These are phyloP conservation scores for Aciculoconidium aculeatum DNA, from an alignment of 805 yeast genomes.

Conservation along the genomic window DNA sequence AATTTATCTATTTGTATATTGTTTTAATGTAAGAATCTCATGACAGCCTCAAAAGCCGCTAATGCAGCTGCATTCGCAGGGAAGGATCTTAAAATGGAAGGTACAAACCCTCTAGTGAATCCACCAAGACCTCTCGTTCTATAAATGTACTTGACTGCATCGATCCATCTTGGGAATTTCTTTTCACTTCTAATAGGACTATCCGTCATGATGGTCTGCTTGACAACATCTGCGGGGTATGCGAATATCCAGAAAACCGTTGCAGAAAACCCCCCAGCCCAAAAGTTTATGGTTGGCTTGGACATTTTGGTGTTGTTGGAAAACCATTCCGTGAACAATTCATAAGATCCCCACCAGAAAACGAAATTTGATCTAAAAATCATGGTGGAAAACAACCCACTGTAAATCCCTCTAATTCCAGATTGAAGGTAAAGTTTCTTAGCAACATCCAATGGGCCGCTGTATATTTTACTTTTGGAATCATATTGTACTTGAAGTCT, in stretches of 20 bases:
- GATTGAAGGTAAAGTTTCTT: constrained; percentile 48
- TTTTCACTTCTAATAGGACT: constrained; percentile 57
- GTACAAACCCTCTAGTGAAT: constrained; percentile 75
- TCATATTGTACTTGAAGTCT: constrained; percentile 87
- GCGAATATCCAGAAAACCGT: constrained; percentile 86
- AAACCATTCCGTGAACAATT: constrained; percentile 66
- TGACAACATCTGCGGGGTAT: constrained; percentile 83
- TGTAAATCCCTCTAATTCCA: constrained; percentile 70
- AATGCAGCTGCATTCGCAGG: constrained; percentile 94
- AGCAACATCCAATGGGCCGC: constrained; percentile 79
- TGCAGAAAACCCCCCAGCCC: constrained; percentile 90
- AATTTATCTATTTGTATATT: too few species aligned
- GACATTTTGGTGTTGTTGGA: constrained; percentile 58
- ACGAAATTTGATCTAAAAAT: constrained; percentile 81
- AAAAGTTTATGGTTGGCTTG: constrained; percentile 70
- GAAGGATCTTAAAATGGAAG: constrained; percentile 75
- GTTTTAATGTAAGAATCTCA: constrained; percentile 44
- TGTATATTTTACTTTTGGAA: constrained; percentile 56
- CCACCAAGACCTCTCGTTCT: constrained; percentile 58
- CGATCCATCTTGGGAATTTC: constrained; percentile 61
- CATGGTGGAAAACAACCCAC: constrained; percentile 82
- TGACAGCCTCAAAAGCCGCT: constrained; percentile 82
- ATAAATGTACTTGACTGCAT: constrained; percentile 68
- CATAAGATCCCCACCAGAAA: constrained; percentile 95
- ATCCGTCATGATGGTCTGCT: constrained; percentile 80